phyloP scores from a whole-genome alignment of 768 basidiomycete genomes.

The Leccinellum albellum region DNA sequence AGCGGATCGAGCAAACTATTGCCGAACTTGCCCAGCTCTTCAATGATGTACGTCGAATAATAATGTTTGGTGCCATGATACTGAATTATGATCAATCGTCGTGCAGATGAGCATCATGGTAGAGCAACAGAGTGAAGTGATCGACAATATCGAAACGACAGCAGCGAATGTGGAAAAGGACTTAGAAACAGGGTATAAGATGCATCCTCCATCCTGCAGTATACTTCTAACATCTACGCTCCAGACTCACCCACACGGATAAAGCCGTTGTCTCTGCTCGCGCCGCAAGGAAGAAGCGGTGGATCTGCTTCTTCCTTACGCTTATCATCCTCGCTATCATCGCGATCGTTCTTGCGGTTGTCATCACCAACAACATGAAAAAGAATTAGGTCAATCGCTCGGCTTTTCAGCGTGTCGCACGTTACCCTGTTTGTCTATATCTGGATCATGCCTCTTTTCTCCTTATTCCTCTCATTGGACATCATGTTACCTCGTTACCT shows the following conservation, averaged over 20 bases:
- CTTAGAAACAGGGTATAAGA: slow-evolving; percentile 73
- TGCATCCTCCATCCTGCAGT: background rate
- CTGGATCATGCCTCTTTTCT: background rate
- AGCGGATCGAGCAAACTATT: slow-evolving; percentile 90
- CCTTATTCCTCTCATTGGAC: slow-evolving; percentile 10
- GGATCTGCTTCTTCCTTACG: slow-evolving; percentile 88
- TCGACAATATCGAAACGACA: slow-evolving; percentile 77
- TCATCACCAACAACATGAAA: slow-evolving; percentile 45
- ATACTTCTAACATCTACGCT: slow-evolving; percentile 1
- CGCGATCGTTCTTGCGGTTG: slow-evolving; percentile 58
- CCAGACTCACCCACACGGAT: slow-evolving; percentile 75
- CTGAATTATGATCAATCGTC: slow-evolving; percentile 4
- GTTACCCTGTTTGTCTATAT: background rate
- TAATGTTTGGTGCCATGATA: background rate
- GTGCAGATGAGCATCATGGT: slow-evolving; percentile 88
- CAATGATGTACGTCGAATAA: slow-evolving; percentile 67
- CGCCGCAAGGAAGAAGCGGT: slow-evolving; percentile 90
- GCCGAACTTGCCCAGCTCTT: slow-evolving; percentile 93
- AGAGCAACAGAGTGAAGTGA: slow-evolving; percentile 89
- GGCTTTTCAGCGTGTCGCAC: background rate
- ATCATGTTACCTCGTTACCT: background rate
- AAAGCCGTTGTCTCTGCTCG: slow-evolving; percentile 85
- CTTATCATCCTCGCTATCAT: slow-evolving; percentile 65
- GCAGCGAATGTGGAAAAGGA: slow-evolving; percentile 77
- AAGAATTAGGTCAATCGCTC: slow-evolving; percentile 27